These are phyloP conservation scores for Neolentinus lepideus DNA, from an alignment of 1,284 basidiomycete species.

Conservation along the genomic window DNA sequence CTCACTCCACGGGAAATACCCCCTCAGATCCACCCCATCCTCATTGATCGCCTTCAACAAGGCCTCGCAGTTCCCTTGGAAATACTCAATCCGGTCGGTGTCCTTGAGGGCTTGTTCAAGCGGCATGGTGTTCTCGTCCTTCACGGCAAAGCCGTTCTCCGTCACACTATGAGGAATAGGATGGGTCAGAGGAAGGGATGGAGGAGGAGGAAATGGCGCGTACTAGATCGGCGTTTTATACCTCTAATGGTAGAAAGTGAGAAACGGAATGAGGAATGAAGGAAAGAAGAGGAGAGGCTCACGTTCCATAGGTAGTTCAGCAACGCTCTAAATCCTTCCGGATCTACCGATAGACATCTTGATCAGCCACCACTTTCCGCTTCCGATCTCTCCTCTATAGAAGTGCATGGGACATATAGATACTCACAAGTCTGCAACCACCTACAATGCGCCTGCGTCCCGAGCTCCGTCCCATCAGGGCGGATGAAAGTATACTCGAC, in stretches of 20 bases:
- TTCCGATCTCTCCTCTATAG: background rate
- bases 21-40: slow-evolving; percentile 51
- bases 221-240: slow-evolving; percentile 35
- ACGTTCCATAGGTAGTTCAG: slow-evolving; percentile 32
- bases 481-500: slow-evolving; percentile 30
- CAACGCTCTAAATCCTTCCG: slow-evolving; percentile 21
- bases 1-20: slow-evolving; percentile 59
- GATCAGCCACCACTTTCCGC: no score
- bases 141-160: slow-evolving; percentile 60
- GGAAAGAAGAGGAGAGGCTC: slow-evolving; percentile 1
- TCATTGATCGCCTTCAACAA: slow-evolving; percentile 43
- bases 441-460: slow-evolving; percentile 25
- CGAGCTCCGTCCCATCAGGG: slow-evolving; percentile 36
- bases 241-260: slow-evolving; percentile 16
- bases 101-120: slow-evolving; percentile 49
- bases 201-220: background rate
- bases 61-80: slow-evolving; percentile 47
- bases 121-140: slow-evolving; percentile 43
- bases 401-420: background rate
- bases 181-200: background rate
- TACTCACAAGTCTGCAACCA: slow-evolving; percentile 23
- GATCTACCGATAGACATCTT: slow-evolving; percentile 7
- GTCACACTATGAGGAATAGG: slow-evolving; percentile 33
- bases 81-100: slow-evolving; percentile 53
- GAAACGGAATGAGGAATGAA: background rate